Conservation (phyloP, 73 alveolate genomes). For the Loxodes magnus region DNA sequence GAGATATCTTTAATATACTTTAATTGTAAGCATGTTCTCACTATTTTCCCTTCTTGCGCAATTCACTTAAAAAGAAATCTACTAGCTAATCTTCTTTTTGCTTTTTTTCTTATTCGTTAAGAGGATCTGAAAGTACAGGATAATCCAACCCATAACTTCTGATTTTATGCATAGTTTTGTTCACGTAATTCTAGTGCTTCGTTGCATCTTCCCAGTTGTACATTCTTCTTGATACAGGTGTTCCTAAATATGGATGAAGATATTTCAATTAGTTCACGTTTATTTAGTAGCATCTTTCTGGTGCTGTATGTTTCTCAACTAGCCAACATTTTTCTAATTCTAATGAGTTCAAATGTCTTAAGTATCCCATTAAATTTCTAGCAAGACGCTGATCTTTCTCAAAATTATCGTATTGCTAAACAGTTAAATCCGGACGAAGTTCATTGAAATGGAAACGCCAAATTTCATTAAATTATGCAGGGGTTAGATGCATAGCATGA, state of each 20-base stretch:
- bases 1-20: too few species aligned
- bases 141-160: conserved; percentile 1
- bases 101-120: too few species aligned
- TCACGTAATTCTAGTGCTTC: background rate
- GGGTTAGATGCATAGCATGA: conserved; percentile 3
- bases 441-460: conserved; percentile 14
- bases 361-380: background rate
- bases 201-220: conserved; percentile 11
- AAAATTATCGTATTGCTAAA: background rate
- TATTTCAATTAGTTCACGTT: conserved; percentile 5
- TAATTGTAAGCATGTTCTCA: too few species aligned
- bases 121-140: too few species aligned
- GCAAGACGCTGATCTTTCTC: background rate
- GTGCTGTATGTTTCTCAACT: background rate
- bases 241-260: background rate
- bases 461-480: conserved; percentile 12
- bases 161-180: background rate
- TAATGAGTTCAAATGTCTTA: background rate
- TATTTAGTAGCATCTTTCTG: background rate
- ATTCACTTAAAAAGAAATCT: too few species aligned
- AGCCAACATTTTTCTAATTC: background rate
- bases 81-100: too few species aligned
- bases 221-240: background rate
- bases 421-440: conserved; percentile 3
- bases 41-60: too few species aligned